A percentile compares a stretch with the other conserved stretches of the same genome.
Evolutionary conservation across 2,329 filamentous ascomycete genomes (phyloP).

Genomic region (Trichoderma harzianum): DNA sequence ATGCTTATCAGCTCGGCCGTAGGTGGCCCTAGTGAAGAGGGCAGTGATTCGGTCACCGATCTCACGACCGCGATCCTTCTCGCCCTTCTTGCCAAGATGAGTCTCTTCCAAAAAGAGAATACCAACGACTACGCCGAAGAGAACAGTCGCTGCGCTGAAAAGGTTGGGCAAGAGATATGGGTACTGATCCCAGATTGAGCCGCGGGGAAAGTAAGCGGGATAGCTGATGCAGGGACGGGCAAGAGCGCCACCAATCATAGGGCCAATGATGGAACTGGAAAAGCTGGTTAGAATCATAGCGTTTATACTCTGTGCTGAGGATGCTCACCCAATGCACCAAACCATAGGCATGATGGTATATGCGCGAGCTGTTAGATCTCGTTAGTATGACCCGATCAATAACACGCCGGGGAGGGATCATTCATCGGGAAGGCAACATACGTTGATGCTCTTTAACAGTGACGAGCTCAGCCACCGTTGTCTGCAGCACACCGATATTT

Average conservation of each 20-base stretch:
- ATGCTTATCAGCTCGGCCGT: constrained; percentile 38
- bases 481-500: constrained; percentile 93
- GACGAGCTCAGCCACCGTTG: constrained; percentile 89
- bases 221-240: constrained; percentile 84
- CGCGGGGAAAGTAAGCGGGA: constrained; percentile 66
- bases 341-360: constrained; percentile 98
- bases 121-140: constrained; percentile 72
- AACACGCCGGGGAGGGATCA: not conserved
- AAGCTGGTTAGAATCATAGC: constrained; percentile 24
- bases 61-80: constrained; percentile 72
- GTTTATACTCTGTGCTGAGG: not conserved
- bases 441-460: constrained; percentile 91
- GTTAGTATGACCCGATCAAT: constrained; percentile 25
- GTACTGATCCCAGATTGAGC: constrained; percentile 77
- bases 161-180: constrained; percentile 91
- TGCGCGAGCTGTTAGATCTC: constrained; percentile 62
- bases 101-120: constrained; percentile 92
- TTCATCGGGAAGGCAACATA: constrained; percentile 42
- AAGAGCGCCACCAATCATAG: constrained; percentile 84
- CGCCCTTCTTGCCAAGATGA: constrained; percentile 74
- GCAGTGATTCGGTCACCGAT: constrained; percentile 67
- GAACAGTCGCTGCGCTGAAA: constrained; percentile 78
- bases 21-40: constrained; percentile 36
- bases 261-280: constrained; percentile 82
- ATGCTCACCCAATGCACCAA: constrained; percentile 82